Percentiles rank a stretch among this genome's conserved stretches.
Conservation (phyloP, 2,329 filamentous ascomycete genomes). For the Aspergillus phoenicis region DNA sequence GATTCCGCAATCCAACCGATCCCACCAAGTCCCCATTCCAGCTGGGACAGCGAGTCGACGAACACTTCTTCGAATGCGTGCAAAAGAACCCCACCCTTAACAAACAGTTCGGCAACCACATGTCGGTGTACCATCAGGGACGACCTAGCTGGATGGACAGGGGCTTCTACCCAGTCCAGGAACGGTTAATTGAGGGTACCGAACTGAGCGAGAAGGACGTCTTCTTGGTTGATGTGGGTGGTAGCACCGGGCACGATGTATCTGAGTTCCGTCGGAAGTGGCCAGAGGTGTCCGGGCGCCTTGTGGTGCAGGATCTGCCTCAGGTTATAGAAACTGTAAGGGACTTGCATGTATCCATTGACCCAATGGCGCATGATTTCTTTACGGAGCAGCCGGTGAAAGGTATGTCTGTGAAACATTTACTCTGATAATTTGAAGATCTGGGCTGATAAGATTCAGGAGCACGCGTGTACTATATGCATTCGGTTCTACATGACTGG, state of each 20-base stretch:
- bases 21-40: slow-evolving; percentile 28
- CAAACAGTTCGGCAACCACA: slow-evolving; percentile 28
- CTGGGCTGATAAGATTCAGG: slow-evolving; percentile 20
- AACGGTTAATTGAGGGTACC: slow-evolving; percentile 20
- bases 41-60: slow-evolving; percentile 26
- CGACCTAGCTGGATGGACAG: slow-evolving; percentile 26
- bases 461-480: slow-evolving; percentile 31
- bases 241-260: slow-evolving; percentile 45
- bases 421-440: not conserved
- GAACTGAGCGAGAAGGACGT: slow-evolving; percentile 20
- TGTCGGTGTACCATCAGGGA: slow-evolving; percentile 23
- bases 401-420: not conserved
- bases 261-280: slow-evolving; percentile 39
- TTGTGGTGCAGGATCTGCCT: slow-evolving; percentile 54
- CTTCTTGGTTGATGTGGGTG: slow-evolving; percentile 48
- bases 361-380: slow-evolving; percentile 49
- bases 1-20: slow-evolving; percentile 29
- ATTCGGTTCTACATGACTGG: slow-evolving; percentile 32
- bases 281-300: slow-evolving; percentile 41
- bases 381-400: slow-evolving; percentile 42
- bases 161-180: slow-evolving; percentile 30
- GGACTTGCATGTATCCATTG: slow-evolving; percentile 17
- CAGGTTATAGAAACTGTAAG: slow-evolving; percentile 35
- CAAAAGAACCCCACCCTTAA: slow-evolving; percentile 19
- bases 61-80: slow-evolving; percentile 29